Evolutionary conservation across 2,329 filamentous ascomycete genomes (phyloP), one percentile per base, ranked within the genome.

Genomic region (Aspergillus brasiliensis): DNA sequence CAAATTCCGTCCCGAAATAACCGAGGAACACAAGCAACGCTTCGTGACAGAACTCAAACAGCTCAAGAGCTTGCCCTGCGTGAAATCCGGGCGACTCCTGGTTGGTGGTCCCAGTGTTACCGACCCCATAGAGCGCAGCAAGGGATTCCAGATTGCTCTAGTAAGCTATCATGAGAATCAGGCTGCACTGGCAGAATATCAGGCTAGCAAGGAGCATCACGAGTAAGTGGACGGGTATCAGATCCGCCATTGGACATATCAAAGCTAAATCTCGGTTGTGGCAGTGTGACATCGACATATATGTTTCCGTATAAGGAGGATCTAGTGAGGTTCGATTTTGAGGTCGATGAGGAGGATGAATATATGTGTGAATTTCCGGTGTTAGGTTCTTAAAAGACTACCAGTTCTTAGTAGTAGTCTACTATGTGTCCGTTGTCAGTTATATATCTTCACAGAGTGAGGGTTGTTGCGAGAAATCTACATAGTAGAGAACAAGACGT

Each of bases 91-190:
- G n/a, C 76, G 78, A 1, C 76, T 85, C 0, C 67, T 82, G 0
- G 83, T 85, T 4, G 83, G 83, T 0, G 81, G 83, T 0, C 82
- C 82, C 0, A 83, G 82, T 0, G 75, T 85, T 5, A 85, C 83
- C 0, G 75, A 81, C 21, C 83, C 83, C 0, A 78, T 81, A 8
- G 81, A 81, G 34, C 74, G 79, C 17, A 85, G 82, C 68, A 83
- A 85, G 61, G 83, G 83, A 0, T 85, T 79, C 51, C 75, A 86
- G 10, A 80, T 79, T 58, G 79, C 81, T 0, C 70, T 85, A 0
- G 56, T 86, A 38, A 85, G 83, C 73, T 84, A 81, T 19, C 84
- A 85, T 51, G 66, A 77, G 4, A 71, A 82, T 21, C 69, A 66
- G 5, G 71, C 71, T 7, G 83, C 82, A 0, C 63, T 86, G 58